These are phyloP conservation scores for Myxozyma neotropica DNA, from an alignment of 805 yeast species.

Conservation along the genomic window DNA sequence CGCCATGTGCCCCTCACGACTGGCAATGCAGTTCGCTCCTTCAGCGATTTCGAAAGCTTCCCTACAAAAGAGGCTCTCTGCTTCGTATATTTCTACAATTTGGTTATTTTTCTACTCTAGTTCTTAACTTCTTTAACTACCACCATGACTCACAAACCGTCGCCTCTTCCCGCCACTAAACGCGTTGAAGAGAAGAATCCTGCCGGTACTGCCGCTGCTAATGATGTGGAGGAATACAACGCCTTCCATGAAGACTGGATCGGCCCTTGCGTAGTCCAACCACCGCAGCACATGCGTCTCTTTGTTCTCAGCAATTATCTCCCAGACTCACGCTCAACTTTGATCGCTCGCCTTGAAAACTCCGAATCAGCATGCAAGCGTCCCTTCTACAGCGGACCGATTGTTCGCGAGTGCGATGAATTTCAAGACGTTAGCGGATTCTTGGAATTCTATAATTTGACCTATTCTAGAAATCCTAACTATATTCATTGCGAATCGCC, in stretches of 20 bases:
- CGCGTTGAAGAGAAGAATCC: too few relatives aligned
- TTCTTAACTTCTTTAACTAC: too few relatives aligned
- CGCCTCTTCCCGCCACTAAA: too few relatives aligned
- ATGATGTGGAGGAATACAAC: background rate
- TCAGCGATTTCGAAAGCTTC: too few relatives aligned
- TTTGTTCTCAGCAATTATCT: background rate
- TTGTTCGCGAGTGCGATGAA: background rate
- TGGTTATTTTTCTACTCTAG: too few relatives aligned
- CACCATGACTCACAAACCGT: too few relatives aligned
- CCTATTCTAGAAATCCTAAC: background rate
- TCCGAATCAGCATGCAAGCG: background rate
- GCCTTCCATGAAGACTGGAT: background rate
- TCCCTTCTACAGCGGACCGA: background rate
- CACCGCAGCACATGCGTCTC: background rate
- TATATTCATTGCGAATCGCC: background rate
- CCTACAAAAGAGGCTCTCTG: too few relatives aligned
- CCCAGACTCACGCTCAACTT: background rate
- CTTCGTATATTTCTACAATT: too few relatives aligned
- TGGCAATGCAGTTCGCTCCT: too few relatives aligned
- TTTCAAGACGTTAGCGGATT: background rate
- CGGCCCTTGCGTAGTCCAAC: background rate
- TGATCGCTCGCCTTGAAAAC: background rate
- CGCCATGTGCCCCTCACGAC: too few relatives aligned
- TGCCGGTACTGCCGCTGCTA: too few relatives aligned
- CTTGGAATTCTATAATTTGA: background rate